Evolutionary conservation across 2,329 filamentous ascomycete species (phyloP), one percentile per base, ranked within the genome.

Genomic region (Thelonectria olida): DNA sequence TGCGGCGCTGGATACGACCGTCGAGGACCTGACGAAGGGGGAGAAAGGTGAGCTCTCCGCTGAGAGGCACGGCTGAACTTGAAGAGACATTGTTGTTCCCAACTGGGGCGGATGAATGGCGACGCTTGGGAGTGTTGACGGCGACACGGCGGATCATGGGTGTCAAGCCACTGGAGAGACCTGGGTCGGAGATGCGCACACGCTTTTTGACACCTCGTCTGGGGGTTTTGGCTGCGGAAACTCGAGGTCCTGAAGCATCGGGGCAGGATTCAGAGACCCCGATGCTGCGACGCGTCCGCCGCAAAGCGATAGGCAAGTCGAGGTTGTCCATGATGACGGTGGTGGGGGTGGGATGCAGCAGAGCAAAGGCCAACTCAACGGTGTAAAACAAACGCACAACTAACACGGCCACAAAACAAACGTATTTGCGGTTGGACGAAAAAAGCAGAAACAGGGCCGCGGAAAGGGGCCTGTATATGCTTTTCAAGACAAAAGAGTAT

Each of bases 101-200:
- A 2, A 72, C 66, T 1, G 83, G 80, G 0, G 80, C 79, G 0
- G 84, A 85, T 53, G 80, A 80, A 20, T 84, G 80, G 6, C 83
- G 80, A 13, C 78, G 78, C 36, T 79, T 54, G 54, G 74, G 66
- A 58, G 71, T 74, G 70, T 66, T 49, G 60, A 88, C 77, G 1
- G 80, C 80, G 0, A 86, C 80, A 19, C 85, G 82, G 36, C 79
- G 79, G 42, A 89, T 76, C 76, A 88, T 84, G 1, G 87, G 87
- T 1, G 87, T 89, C 25, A 89, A 73, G 2, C 87, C 86, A 1
- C 83, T 87, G 36, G 75, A 61, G 1, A 79, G 78, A 0, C 84
- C 85, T 8, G 85, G 85, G 39, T 88, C 85, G 0, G 87, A 89
- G 74, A 88, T 88, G 36, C 86, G 84, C 20, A 88, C 85, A 58